Base-by-base conservation (phyloP, 768 basidiomycete genomes). In the Rhodotorula toruloides region DNA sequence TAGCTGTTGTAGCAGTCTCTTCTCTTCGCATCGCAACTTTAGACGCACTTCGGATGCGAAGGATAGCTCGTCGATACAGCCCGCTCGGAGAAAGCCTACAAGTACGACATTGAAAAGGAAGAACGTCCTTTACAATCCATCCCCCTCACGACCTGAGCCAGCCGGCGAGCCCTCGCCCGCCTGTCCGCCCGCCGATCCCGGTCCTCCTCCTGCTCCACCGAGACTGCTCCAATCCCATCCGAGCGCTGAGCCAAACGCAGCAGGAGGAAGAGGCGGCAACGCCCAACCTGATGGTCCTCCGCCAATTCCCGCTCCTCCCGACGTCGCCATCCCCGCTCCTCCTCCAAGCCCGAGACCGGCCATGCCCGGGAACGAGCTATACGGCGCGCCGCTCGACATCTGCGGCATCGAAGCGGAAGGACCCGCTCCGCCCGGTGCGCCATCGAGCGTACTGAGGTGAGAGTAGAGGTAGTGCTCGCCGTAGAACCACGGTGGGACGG, bases 401-500 rank as follows among this genome's bases (percentile, higher is more conserved):
- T 21, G 12, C 13, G 36, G 36, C 22, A 37, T 13, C 17, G 48
- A 5, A 11, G 17, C 31, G 14, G 48, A 49, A 12, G 48, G 48
- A 27, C 29, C 31, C 27, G 31, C 10, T 2, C 29, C 27, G 13
- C 36, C 36, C 14, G 22, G 22, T 1, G n/a, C 34, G 29, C 48
- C 60, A 44, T 61, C 60, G 2, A 53, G 50, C 12, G 58, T 56
- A 44, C 49, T 58, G 19, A 67, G 31, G 19, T 67, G 65, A 25
- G 59, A 53, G 42, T 61, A 56, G 11, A 58, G 44, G 55, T 48
- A 67, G n/a, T 61, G 61, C 48, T 67, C 61, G 36, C 46, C 46
- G 66, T 62, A 67, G 2, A 67, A 31, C 66, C 66, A 67, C 19
- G 66, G 47, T 14, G 66, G 66, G n/a, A 65, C 25, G 2, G 43